Evolutionary conservation across 2,329 filamentous ascomycete genomes (phyloP).

Genomic region (Colletotrichum scovillei): DNA sequence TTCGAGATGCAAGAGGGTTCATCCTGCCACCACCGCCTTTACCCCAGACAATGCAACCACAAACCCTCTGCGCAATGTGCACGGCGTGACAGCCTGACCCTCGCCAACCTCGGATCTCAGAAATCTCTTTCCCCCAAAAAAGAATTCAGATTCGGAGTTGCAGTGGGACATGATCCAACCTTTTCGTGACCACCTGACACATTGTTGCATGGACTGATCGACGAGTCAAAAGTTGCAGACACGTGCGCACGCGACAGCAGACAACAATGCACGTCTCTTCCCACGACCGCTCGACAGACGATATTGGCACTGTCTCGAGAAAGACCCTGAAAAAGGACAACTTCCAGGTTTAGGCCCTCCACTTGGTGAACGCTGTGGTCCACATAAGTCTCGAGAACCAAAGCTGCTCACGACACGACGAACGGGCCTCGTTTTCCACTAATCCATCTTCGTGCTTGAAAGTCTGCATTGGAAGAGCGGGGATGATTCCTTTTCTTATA

Average conservation of each 20-base stretch:
- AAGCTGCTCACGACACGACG: neutral
- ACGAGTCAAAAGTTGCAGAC: neutral
- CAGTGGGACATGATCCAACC: neutral
- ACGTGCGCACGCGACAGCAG: neutral
- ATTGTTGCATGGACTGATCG: neutral
- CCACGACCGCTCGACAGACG: neutral
- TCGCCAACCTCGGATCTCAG: conserved; percentile 9
- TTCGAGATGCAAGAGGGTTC: conserved; percentile 17
- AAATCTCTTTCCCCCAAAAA: neutral
- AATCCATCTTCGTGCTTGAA: neutral
- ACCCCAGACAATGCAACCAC: conserved; percentile 28
- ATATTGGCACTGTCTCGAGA: conserved; percentile 1
- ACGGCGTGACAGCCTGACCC: neutral
- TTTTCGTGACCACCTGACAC: neutral
- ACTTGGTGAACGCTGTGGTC: conserved; percentile 1
- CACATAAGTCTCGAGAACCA: conserved; percentile 8
- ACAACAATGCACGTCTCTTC: neutral
- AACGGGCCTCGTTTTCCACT: neutral
- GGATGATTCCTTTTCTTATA: neutral
- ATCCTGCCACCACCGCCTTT: conserved; percentile 14
- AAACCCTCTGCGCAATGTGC: neutral
- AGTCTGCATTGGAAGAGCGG: neutral
- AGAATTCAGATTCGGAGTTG: neutral
- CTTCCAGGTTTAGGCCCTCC: neutral
- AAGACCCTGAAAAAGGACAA: conserved; percentile 15